Percentiles rank a stretch among this genome's conserved stretches.
Conservation (phyloP, 2,329 filamentous ascomycete species). For the Exophiala dermatitidis region DNA sequence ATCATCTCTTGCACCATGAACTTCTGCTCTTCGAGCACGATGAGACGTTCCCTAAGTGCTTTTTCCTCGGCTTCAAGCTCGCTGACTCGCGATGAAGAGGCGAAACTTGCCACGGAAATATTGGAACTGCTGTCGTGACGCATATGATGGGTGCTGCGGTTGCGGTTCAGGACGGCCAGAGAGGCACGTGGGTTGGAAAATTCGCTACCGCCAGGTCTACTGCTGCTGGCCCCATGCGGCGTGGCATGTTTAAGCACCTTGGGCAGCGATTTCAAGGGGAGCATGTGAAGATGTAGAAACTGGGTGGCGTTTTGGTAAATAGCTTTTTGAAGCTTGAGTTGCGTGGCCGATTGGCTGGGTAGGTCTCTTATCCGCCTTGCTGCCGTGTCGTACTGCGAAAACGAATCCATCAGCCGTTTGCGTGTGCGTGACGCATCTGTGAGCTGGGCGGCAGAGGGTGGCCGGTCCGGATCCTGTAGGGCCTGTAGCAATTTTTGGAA, state of each 20-base stretch:
- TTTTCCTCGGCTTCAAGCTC: slow-evolving; percentile 77
- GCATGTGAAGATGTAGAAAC: slow-evolving; percentile 85
- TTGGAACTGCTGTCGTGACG: slow-evolving; percentile 46
- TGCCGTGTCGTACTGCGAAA: slow-evolving; percentile 77
- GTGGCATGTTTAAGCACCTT: slow-evolving; percentile 58
- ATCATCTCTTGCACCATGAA: slow-evolving; percentile 88
- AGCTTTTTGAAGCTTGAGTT: slow-evolving; percentile 68
- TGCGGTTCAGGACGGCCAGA: slow-evolving; percentile 54
- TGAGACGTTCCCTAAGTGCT: slow-evolving; percentile 67
- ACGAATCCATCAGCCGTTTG: slow-evolving; percentile 82
- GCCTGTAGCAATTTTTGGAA: slow-evolving; percentile 71
- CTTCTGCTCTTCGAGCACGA: slow-evolving; percentile 83
- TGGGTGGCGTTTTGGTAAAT: slow-evolving; percentile 74
- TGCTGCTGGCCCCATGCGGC: slow-evolving; percentile 38
- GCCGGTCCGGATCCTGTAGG: slow-evolving; percentile 64
- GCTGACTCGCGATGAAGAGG: slow-evolving; percentile 40
- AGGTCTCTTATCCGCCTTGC: slow-evolving; percentile 75
- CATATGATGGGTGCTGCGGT: slow-evolving; percentile 33
- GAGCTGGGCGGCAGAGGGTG: slow-evolving; percentile 62
- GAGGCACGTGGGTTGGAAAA: slow-evolving; percentile 35
- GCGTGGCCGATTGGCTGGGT: slow-evolving; percentile 62
- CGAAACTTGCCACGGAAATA: slow-evolving; percentile 47
- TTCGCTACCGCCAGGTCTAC: slow-evolving; percentile 4
- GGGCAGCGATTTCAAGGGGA: slow-evolving; percentile 71
- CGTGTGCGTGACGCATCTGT: slow-evolving; percentile 81